Percentiles rank a stretch among this genome's conserved stretches.
phyloP scores from a whole-genome alignment of 2,329 filamentous ascomycete genomes.

The Camillea tinctor region DNA sequence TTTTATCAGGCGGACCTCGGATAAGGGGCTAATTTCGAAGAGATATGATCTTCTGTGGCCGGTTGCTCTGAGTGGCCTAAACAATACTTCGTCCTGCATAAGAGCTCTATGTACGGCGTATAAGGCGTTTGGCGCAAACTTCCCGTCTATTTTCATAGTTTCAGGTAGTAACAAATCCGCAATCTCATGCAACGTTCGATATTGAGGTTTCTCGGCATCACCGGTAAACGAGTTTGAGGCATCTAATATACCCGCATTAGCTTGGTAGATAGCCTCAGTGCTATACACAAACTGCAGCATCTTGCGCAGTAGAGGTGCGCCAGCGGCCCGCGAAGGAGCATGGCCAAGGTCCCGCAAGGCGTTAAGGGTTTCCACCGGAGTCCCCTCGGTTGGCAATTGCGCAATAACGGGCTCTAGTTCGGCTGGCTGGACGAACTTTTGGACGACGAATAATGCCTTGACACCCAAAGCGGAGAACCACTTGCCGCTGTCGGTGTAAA shows the following conservation, averaged over 20 bases:
- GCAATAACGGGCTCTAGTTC: conserved; percentile 44
- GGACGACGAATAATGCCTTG: conserved; percentile 49
- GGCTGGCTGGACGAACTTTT: conserved; percentile 41
- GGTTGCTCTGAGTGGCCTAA: conserved; percentile 52
- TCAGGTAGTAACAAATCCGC: conserved; percentile 43
- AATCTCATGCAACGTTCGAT: conserved; percentile 52
- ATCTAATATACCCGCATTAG: conserved; percentile 48
- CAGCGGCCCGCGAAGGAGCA: conserved; percentile 44
- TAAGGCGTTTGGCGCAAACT: conserved; percentile 49
- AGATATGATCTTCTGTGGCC: conserved; percentile 52
- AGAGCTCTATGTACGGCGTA: conserved; percentile 72
- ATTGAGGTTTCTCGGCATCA: conserved; percentile 36
- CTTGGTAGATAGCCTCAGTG: conserved; percentile 46
- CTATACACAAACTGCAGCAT: conserved; percentile 46
- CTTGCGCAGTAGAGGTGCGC: conserved; percentile 42
- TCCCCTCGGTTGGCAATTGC: conserved; percentile 34
- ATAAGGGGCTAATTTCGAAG: conserved; percentile 60
- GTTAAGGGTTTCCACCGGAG: conserved; percentile 32
- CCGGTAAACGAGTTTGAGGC: conserved; percentile 43
- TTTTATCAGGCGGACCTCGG: conserved; percentile 52
- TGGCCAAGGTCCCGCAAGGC: conserved; percentile 39
- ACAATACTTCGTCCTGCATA: conserved; percentile 57
- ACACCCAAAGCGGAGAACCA: conserved; percentile 46
- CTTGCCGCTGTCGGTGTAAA: conserved; percentile 52
- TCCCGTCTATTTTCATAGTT: conserved; percentile 34